Base-by-base conservation (phyloP, 331 rosid species). In the Quercus phellos region DNA sequence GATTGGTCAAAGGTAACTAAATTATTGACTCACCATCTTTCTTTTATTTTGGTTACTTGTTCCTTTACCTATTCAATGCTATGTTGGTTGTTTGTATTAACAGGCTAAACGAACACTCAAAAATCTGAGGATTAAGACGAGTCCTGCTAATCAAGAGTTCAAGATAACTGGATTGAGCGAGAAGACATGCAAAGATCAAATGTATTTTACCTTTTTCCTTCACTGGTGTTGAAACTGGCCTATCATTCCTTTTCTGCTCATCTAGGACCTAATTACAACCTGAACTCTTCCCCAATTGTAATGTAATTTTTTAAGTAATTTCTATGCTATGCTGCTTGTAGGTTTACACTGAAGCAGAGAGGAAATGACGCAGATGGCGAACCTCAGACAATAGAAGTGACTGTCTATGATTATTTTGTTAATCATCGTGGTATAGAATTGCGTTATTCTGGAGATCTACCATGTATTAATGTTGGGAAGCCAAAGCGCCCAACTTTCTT, bases 381-480 rank as follows among this genome's bases (percentile, higher is more conserved):
- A 4, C 76, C 74, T 17, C 14, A 54, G 0, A 50, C 72, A 2
- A 50, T 72, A 11, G 98, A 93, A 74, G 90, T 95, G 50, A 90
- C 99, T 0, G 98, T 93, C 3, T 90, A 85, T 74, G 97, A 95
- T 53, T 93, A 95, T 68, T 95, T 93, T 78, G 94, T 89, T 9
- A 90, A 88, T 24, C 63, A 78, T 5, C 89, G 97, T 0, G 86
- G 87, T 29, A 93, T 93, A 16, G 80, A 83, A 1, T 77, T 93
- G 34, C 88, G 80, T 0, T 91, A 93, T 76, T 93, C 98, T 19
- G 89, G 67, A 2, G 91, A 87, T 63, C 84, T 93, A 0, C 98
- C 99, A 0, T 95, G 99, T 67, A 79, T 95, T 10, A 95, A 95
- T 85, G 99, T 93, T 8, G 99, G 99, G 30, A 95, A 93, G 85